Base-by-base conservation (phyloP, 2,329 filamentous ascomycete genomes). In the Diplodia mutila region DNA sequence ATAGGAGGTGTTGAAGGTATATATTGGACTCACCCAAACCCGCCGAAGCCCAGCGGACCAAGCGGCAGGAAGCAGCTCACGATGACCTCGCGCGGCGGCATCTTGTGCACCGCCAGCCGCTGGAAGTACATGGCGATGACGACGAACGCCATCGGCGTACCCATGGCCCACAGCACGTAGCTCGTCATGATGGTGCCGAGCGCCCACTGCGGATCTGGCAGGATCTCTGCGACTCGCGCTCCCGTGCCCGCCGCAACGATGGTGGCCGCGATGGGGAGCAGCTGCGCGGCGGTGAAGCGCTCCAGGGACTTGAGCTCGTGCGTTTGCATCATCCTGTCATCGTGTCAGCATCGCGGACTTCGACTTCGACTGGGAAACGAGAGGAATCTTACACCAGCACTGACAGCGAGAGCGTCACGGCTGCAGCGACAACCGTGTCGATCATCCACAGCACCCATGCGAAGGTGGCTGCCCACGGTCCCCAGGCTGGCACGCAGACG, bases 111-210 rank as follows among this genome's bases (percentile, higher is more conserved):
- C 4, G 85, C 86, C 16, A 91, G 79, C 23, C 89, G 85, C 71
- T 89, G 86, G 73, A 90, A 90, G 76, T 91, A 91, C 11, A 91
- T 82, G 2, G 85, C 86, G 46, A 90, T 78, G 37, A 90, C 83
- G 66, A 84, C 81, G 73, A 87, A 83, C 2, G 87, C 85, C 68
- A 91, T 76, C 0, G 84, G 84, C 1, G 82, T 82, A 11, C 87
- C 88, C 54, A 86, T 85, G 1, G 88, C 89, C 87, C 87, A 90
- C 63, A 91, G 83, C 27, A 90, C 79, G 73, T 91, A 91, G 12
- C 83, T 87, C 16, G 81, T 80, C n/a, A 90, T 78, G 39, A 91
- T 72, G 0, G 89, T 91, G 65, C 83, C 84, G 48, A 89, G 73
- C 11, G 85, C 85, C 70, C 87, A 82, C 27, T 80, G 74, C 1